Evolutionary conservation across 805 yeast species (phyloP), one percentile per base, ranked within the genome.

Genomic region (Brettanomyces custersianus): DNA sequence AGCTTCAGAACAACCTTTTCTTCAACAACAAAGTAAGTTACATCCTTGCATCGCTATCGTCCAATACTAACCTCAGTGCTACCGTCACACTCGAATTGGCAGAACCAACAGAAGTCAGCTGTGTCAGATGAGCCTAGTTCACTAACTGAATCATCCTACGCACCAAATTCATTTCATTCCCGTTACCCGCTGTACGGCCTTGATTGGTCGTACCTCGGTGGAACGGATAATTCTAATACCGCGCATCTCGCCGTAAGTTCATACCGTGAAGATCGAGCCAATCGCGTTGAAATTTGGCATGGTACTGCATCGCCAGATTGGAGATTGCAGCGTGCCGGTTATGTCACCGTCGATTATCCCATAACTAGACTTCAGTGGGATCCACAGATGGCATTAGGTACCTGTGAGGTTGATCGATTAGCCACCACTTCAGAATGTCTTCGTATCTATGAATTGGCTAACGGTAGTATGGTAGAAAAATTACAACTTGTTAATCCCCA

Each of bases 351-450:
- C 11, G 72, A 72, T 31, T 75, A 78, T 44, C 95, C 95, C 0
- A 67, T 78, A 9, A 83, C 95, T 0, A 66, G 74, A 33, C 45
- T 84, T 17, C 77, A 72, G 45, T 85, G 94, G 94, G 87, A 81
- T 45, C 77, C 80, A 0, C 57, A 60, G 42, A 54, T 53, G 53
- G 38, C 40, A 10, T 38, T 54, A 15, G 57, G 54, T 2, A 34
- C 38, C 18, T 43, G 55, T 5, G 37, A 46, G 22, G 43, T 41
- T 3, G 68, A 71, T 35, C 58, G 78, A 38, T 52, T 85, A 18
- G 80, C 87, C 2, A 74, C 87, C 1, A 69, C 85, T 4, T 74
- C 80, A 27, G 95, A 86, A 49, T 77, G 79, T 33, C 57, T 86
- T 37, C 64, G 90, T 34, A 47, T 85, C 13, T 60, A 60, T 32